Evolutionary conservation across 2,329 filamentous ascomycete genomes (phyloP), one percentile per base, ranked within the genome.

Genomic region (Dendryphion nanum): DNA sequence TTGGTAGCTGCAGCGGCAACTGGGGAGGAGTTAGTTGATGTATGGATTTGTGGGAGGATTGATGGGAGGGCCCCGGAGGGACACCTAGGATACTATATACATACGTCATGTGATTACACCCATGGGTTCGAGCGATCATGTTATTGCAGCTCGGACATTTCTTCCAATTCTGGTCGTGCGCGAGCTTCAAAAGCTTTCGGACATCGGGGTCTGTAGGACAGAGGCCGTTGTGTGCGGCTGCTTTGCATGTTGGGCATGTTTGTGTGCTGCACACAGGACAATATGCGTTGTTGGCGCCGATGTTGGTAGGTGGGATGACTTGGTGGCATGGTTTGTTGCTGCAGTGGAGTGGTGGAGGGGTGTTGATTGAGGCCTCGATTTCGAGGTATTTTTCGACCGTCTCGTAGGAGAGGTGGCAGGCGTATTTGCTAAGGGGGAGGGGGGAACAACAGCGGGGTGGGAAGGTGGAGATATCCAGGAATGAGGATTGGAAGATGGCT

Each of bases 1-100:
- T 44, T 86, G 72, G 6, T 81, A 77, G 44, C 77, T 76, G 61
- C 85, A 89, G 35, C 34, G 31, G 20, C 50, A 53, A 1, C 50
- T 55, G 14, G 13, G 3, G 4, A 5, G 34, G 16, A 30, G 29
- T 44, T 31, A 41, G 33, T 18, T 13, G 13, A 13, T 30, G 13
- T 13, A 4, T 4, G 7, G 16, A 19, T 20, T 6, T 8, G 17
- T 7, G 19, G 14, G 4, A 48, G n/a, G n/a, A n/a, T n/a, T n/a
- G n/a, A n/a, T n/a, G n/a, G n/a, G n/a, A n/a, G n/a, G n/a, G n/a
- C n/a, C n/a, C n/a, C n/a, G n/a, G n/a, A n/a, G n/a, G n/a, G n/a
- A n/a, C n/a, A n/a, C n/a, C n/a, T n/a, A n/a, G n/a, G n/a, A n/a
- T n/a, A n/a, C n/a, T n/a, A n/a, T n/a, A n/a, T n/a, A n/a, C 45